Conservation (phyloP, 805 yeast species). For the Ogataea wickerhamii region DNA sequence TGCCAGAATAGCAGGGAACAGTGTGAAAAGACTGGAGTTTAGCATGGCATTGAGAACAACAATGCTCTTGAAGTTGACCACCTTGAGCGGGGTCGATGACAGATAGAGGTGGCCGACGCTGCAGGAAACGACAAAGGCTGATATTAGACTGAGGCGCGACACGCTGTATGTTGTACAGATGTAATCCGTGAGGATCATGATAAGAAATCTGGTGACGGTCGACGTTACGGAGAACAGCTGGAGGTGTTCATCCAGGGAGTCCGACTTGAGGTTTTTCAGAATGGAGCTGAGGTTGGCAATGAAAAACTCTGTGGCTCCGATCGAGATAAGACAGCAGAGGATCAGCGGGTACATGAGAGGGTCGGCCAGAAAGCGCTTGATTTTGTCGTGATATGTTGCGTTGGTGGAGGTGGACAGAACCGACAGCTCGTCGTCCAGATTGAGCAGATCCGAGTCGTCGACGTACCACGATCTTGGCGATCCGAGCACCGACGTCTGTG, state of each 20-base stretch:
- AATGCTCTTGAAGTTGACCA: conserved; percentile 21
- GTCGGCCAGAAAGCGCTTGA: conserved; percentile 33
- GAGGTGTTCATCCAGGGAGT: conserved; percentile 21
- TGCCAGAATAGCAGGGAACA: conserved; percentile 81
- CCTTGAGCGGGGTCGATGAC: conserved; percentile 23
- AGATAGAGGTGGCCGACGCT: conserved; percentile 29
- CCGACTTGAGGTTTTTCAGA: conserved; percentile 20
- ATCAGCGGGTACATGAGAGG: conserved; percentile 64
- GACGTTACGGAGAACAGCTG: conserved; percentile 52
- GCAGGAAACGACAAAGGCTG: conserved; percentile 24
- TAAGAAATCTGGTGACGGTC: conserved; percentile 60
- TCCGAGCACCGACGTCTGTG: conserved; percentile 22
- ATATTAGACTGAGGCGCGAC: conserved; percentile 29
- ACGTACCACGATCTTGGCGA: conserved; percentile 31
- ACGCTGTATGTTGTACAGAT: conserved; percentile 32
- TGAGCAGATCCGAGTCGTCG: conserved; percentile 21
- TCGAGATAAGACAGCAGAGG: conserved; percentile 57
- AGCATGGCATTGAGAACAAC: conserved; percentile 28
- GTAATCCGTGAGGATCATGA: conserved; percentile 70
- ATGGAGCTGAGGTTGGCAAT: conserved; percentile 70
- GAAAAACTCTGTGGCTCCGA: conserved; percentile 87
- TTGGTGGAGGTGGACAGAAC: conserved; percentile 22
- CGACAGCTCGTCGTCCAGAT: conserved; percentile 28
- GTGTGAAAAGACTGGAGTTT: conserved; percentile 80
- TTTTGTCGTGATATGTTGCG: conserved; percentile 11